Base-by-base conservation (phyloP, 441 rosid genomes). In the Erysimum cheiri region DNA sequence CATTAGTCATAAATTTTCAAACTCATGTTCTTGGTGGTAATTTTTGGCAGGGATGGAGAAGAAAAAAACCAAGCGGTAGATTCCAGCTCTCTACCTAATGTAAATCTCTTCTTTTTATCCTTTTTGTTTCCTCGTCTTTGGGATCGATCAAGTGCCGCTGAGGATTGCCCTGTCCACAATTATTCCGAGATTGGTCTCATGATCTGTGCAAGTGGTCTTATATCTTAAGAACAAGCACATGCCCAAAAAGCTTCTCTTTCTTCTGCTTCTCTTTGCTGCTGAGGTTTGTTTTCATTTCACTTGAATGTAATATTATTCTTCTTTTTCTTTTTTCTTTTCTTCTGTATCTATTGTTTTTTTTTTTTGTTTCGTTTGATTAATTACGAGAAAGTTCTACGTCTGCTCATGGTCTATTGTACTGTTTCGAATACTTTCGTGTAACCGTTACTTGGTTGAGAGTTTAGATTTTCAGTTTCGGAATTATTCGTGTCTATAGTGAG, bases 11-110 rank as follows among this genome's bases (percentile, higher is more conserved):
- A 33, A 33, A 15, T 41, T 22, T 48, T 31, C 6, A 54, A 8
- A 63, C 64, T 71, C 37, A 63, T 44, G 64, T 2, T 36, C 0
- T 55, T 55, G 64, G 58, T 14, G 64, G 69, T 33, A 24, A 8
- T 15, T 70, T 68, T 26, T 70, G 50, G 69, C 74, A 94, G 98
- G 98, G 98, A 77, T 94, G 98, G 98, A 95, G 89, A 83, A 87
- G 94, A 78, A 92, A 77, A 82, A 92, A 85, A 62, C 88, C 80
- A 0, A 88, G 86, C n/a, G 92, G 94, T 75, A 85, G 81, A 77
- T 94, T 94, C 83, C 94, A 92, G 81, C 89, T 90, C 67, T 90
- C 96, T 32, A 73, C 85, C 6, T 94, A 72, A 60, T 60, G 72
- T 60, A 70, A 33, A 31, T 53, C 35, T 70, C 67, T 11, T 39